Conservation (phyloP, 805 yeast genomes). For the Candida adriatica region DNA sequence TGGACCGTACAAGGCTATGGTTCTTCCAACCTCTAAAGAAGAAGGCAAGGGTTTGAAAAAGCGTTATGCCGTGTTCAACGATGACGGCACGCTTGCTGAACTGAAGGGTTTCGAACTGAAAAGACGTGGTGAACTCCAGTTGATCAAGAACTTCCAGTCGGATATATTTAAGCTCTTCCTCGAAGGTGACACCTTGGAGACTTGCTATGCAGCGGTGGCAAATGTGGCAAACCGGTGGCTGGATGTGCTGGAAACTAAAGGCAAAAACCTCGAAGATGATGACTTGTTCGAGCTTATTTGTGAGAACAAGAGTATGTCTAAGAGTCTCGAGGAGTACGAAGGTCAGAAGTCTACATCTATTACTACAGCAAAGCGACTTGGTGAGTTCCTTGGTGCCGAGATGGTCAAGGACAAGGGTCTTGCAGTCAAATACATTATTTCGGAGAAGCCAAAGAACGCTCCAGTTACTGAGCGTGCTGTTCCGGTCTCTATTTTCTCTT, state of each 20-base stretch:
- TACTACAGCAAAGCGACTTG: conserved; percentile 88
- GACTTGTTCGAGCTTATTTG: conserved; percentile 92
- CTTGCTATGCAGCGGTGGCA: conserved; percentile 86
- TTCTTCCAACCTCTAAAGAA: conserved; percentile 92
- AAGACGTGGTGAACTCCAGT: conserved; percentile 90
- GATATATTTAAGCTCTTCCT: conserved; percentile 88
- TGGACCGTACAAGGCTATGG: conserved; percentile 98
- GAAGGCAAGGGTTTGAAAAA: conserved; percentile 96
- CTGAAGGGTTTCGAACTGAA: conserved; percentile 94
- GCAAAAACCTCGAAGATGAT: conserved; percentile 83
- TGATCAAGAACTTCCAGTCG: conserved; percentile 91
- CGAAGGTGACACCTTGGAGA: conserved; percentile 73
- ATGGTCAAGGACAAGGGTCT: conserved; percentile 96
- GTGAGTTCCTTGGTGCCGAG: conserved; percentile 91
- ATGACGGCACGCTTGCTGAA: conserved; percentile 91
- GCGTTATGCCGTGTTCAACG: conserved; percentile 94
- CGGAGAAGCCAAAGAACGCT: conserved; percentile 72
- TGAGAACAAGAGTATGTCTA: conserved; percentile 94
- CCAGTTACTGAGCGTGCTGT: conserved; percentile 96
- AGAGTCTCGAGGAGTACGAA: conserved; percentile 82
- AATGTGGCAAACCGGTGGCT: conserved; percentile 93
- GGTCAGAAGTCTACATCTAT: conserved; percentile 90
- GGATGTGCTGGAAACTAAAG: conserved; percentile 84
- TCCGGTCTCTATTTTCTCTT: conserved; percentile 92
- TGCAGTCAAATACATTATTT: conserved; percentile 89